Evolutionary conservation across 768 basidiomycete genomes (phyloP).

Genomic region (Mycena polygramma): DNA sequence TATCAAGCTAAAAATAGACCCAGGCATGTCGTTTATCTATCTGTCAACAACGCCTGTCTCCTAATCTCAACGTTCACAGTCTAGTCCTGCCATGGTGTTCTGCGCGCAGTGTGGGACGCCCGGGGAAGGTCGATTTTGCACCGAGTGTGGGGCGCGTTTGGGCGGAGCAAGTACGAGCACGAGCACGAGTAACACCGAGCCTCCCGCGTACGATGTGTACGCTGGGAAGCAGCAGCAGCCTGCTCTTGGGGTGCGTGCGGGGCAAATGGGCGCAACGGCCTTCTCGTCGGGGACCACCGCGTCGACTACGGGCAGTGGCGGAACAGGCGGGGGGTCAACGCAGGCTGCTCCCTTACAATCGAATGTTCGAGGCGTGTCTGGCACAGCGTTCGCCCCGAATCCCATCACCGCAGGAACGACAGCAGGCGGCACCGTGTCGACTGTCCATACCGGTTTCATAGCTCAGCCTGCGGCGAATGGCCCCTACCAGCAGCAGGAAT

Average conservation of each 20-base stretch:
- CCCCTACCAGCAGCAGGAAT: constrained; percentile 26
- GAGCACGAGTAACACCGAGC: not conserved
- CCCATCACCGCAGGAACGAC: constrained; percentile 9
- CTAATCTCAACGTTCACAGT: not conserved
- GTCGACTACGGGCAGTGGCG: not conserved
- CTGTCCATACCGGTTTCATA: not conserved
- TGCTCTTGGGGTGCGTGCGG: not conserved
- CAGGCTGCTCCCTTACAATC: not conserved
- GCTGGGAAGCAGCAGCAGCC: not conserved
- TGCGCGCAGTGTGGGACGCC: constrained; percentile 34
- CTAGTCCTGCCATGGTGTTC: constrained; percentile 37
- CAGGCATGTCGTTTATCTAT: constrained; percentile 22
- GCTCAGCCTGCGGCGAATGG: constrained; percentile 1
- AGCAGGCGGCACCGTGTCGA: constrained; percentile 14
- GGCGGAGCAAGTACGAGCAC: not conserved
- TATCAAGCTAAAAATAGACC: constrained; percentile 17
- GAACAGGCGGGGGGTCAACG: constrained; percentile 2
- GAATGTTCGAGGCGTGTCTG: constrained; percentile 21
- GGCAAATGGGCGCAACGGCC: not conserved
- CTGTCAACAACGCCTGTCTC: not conserved
- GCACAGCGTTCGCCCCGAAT: not conserved
- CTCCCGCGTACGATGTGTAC: constrained; percentile 18
- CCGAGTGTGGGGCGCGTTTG: constrained; percentile 31
- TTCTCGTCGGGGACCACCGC: not conserved
- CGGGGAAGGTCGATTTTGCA: constrained; percentile 37